Conservation (phyloP, 2,329 filamentous ascomycete species). For the Monilinia fructigena region DNA sequence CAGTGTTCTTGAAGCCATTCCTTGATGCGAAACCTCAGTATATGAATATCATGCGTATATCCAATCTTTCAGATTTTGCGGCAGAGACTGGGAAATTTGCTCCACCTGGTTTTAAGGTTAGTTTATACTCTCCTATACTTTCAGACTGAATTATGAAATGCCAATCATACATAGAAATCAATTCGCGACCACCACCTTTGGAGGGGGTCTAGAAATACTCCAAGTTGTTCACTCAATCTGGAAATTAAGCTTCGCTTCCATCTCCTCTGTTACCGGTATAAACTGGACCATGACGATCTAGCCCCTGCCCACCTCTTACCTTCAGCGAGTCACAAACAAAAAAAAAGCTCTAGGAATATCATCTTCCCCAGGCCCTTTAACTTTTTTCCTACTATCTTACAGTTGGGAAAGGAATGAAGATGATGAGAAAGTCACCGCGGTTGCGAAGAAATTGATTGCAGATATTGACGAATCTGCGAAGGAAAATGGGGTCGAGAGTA, state of each 20-base stretch:
- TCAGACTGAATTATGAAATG: too few species aligned
- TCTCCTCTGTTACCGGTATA: not conserved
- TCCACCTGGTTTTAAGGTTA: not conserved
- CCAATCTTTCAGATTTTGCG: not conserved
- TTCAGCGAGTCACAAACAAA: not conserved
- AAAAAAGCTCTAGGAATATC: not conserved
- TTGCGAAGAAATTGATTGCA: not conserved
- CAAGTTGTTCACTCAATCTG: not conserved
- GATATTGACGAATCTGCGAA: not conserved
- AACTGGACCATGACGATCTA: slow-evolving; percentile 2
- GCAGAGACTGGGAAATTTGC: not conserved
- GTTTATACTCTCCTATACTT: not conserved
- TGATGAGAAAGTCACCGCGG: not conserved
- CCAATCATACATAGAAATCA: not conserved
- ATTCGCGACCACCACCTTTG: slow-evolving; percentile 1
- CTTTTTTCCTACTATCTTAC: not conserved
- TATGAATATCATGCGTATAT: slow-evolving; percentile 4
- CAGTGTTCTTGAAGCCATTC: not conserved
- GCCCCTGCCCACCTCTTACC: not conserved
- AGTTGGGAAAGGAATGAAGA: not conserved
- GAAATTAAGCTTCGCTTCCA: not conserved
- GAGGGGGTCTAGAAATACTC: not conserved
- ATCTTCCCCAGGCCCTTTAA: not conserved
- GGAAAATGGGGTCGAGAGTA: not conserved
- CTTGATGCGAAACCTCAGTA: slow-evolving; percentile 1